Conservation (phyloP, 805 yeast genomes). For the Teunomyces aglyptinius region DNA sequence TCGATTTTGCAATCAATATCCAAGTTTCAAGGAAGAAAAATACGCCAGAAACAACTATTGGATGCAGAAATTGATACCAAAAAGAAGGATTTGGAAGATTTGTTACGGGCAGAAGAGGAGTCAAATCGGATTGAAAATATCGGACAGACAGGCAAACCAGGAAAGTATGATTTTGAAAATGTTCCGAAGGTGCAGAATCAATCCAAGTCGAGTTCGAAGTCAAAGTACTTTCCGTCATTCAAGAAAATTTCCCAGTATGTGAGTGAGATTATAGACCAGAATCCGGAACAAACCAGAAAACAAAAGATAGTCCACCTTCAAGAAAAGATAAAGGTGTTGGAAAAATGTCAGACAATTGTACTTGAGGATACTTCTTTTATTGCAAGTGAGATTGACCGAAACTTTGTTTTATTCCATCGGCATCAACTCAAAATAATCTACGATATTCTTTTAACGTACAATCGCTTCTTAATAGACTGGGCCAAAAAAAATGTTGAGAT, state of each 20-base stretch:
- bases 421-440: conserved; percentile 52
- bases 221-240: conserved; percentile 50
- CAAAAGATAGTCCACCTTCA: conserved; percentile 49
- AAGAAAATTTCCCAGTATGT: conserved; percentile 51
- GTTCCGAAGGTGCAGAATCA: background rate
- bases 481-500: conserved; percentile 63
- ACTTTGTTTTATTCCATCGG: conserved; percentile 47
- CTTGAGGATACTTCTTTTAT: conserved; percentile 39
- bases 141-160: conserved; percentile 17
- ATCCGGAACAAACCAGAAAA: conserved; percentile 63
- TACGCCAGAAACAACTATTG: conserved; percentile 29
- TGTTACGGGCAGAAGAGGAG: conserved; percentile 31
- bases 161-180: conserved; percentile 19
- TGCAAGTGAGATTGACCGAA: conserved; percentile 45
- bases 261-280: conserved; percentile 59
- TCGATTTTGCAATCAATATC: conserved; percentile 55
- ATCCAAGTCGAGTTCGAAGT: conserved; percentile 26
- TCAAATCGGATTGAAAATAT: conserved; percentile 24
- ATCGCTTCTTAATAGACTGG: conserved; percentile 60
- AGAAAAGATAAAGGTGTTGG: conserved; percentile 51
- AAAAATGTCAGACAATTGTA: conserved; percentile 48
- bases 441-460: conserved; percentile 51
- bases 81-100: conserved; percentile 28
- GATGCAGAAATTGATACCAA: conserved; percentile 34
- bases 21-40: conserved; percentile 51